phyloP scores from a whole-genome alignment of 441 rosid species.

The Adansonia rubrostipa region DNA sequence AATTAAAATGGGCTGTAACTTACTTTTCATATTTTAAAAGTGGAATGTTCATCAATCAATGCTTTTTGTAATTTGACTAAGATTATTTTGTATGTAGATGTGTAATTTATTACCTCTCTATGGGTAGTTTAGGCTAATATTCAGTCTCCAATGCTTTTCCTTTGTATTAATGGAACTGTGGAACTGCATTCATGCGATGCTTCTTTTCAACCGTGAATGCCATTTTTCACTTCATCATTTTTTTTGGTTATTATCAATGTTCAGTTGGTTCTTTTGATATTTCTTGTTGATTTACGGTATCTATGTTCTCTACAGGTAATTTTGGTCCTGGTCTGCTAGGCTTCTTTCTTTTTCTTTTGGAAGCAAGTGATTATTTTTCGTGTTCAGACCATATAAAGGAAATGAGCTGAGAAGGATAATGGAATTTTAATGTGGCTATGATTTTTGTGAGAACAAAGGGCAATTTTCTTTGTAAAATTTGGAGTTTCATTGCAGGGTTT shows the following conservation, averaged over 20 bases:
- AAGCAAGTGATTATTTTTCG: slow-evolving; percentile 12
- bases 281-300: slow-evolving; percentile 14
- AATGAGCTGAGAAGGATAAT: background rate
- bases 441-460: slow-evolving; percentile 2
- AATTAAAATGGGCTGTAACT: background rate
- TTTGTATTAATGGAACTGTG: background rate
- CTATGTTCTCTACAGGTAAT: slow-evolving; percentile 17
- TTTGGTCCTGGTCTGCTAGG: background rate
- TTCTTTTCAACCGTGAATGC: background rate
- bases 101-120: background rate
- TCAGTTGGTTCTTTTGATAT: background rate
- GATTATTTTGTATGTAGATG: background rate
- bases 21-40: background rate
- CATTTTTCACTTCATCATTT: background rate
- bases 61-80: background rate
- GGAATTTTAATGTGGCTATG: background rate
- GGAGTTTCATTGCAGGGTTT: background rate
- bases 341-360: background rate
- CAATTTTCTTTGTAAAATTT: slow-evolving; percentile 1
- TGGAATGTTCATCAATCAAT: background rate
- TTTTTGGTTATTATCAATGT: background rate
- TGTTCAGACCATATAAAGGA: background rate
- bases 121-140: background rate
- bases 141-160: background rate
- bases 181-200: background rate